Evolutionary conservation across 2,329 filamentous ascomycete species (phyloP), one percentile per base, ranked within the genome.

Genomic region (Cercospora sojina): DNA sequence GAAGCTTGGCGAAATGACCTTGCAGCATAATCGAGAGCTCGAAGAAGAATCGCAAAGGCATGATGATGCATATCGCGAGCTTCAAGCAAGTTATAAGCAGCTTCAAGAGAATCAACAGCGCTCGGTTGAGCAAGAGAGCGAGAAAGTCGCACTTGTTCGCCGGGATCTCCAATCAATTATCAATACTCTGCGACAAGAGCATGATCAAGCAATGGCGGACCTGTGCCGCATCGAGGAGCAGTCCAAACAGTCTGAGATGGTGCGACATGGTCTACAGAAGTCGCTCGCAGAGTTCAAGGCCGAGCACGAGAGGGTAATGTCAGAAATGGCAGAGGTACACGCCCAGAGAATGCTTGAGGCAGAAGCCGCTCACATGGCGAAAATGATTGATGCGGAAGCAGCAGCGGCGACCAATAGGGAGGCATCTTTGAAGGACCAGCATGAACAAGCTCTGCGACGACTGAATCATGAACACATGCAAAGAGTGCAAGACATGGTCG

Each of bases 21-120:
- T 70, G 41, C 66, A 70, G 35, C 70, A 73, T 49, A 72, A 73
- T 38, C 70, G 68, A 27, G 72, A 72, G 59, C 65, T 73, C 20
- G 72, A 73, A 59, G 70, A 72, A 57, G 68, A 71, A 38, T 41
- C 61, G 20, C 69, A 70, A 43, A 70, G 65, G 62, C 70, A 71
- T 43, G 69, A 73, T n/a, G 67, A 65, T 10, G 67, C 68, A 31
- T 69, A 72, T 31, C 60, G 57, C 16, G 71, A 71, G n/a, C 65
- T 73, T 20, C 69, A 68, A 58, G 53, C 27, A 10, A 64, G 58
- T 5, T 66, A 64, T n/a, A 23, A 16, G 27, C 71, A 72, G 49
- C 61, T 69, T 18, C 71, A 71, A 38, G 68, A 70, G 35, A 55
- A 51, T 10, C 67, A 70, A 38, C 59, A 68, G 29, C 64, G 56